Base-by-base conservation (phyloP, 306 rosid species). In the Hylodesmum podocarpum region DNA sequence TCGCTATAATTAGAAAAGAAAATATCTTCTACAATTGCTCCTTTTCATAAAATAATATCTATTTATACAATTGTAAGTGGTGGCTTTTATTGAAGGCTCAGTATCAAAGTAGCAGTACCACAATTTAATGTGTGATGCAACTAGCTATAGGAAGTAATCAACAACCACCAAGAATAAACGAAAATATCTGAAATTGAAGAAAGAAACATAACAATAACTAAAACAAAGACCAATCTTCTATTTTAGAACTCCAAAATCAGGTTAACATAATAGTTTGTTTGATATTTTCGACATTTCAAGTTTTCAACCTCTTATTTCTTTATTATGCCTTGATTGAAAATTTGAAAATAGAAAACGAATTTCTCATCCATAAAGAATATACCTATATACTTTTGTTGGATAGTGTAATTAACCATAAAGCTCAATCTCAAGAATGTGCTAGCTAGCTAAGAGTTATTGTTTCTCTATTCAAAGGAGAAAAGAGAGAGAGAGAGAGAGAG, bases 111-210 rank as follows among this genome's bases (percentile, higher is more conserved):
- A 54, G 9, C n/a, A 21, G 3, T 10, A 27, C 78, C 37, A 78
- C 40, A 18, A 34, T 34, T 61, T 9, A 44, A 70, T 15, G 61
- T 72, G 68, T 18, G 83, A 74, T 64, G 68, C 46, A 28, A 61
- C 40, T 14, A 28, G 69, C 40, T 14, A 28, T 36, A 25, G 28
- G 33, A 71, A 37, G 67, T 21, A 8, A 25, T 37, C 64, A 57
- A 27, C 43, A 49, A 24, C 58, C 50, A 63, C 50, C 39, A 5
- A 64, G 18, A 25, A 66, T 19, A 5, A 21, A 40, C 28, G 15
- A 58, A 57, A 62, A 75, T 68, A 64, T 53, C 33, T 8, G 36
- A n/a, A n/a, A n/a, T n/a, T n/a, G n/a, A n/a, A n/a, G n/a, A n/a
- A n/a, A n/a, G n/a, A n/a, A n/a, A n/a, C n/a, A n/a, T n/a, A n/a